Conservation (phyloP, 169 alveolate genomes). For the Plasmodium inui region DNA sequence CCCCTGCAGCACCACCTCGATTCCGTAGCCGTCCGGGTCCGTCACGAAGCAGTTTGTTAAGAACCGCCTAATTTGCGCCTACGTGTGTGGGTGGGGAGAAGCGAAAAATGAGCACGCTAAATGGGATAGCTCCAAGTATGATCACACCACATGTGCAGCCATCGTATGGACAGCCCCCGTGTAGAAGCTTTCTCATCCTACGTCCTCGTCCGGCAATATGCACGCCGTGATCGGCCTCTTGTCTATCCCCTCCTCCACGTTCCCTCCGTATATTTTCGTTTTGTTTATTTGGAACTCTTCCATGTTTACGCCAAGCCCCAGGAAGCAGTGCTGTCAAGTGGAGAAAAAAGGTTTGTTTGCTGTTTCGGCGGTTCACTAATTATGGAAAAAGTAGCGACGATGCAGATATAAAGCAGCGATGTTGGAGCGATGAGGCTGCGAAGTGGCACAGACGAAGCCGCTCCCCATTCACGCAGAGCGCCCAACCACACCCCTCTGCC, state of each 20-base stretch:
- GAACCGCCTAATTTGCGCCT: conserved; percentile 61
- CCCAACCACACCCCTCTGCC: not conserved
- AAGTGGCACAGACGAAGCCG: not conserved
- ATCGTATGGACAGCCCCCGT: not conserved
- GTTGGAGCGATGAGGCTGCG: not conserved
- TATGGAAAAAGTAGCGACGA: not conserved
- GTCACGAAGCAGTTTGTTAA: conserved; percentile 64
- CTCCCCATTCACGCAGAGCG: not conserved
- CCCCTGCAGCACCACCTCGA: conserved; percentile 47
- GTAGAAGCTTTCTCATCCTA: not conserved
- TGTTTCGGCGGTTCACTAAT: not conserved
- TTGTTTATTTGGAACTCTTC: conserved; percentile 41
- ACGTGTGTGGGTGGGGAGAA: not conserved
- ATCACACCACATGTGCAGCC: not conserved
- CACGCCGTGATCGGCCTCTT: conserved; percentile 70
- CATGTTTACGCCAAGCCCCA: conserved; percentile 38
- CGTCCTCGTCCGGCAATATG: conserved; percentile 72
- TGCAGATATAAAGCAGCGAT: not conserved
- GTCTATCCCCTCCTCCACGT: conserved; percentile 66
- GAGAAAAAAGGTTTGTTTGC: not conserved
- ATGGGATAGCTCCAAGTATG: not conserved
- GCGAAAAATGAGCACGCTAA: not conserved
- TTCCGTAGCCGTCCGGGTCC: conserved; percentile 74
- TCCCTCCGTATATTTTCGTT: conserved; percentile 39
- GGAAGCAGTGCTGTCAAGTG: conserved; percentile 43